phyloP scores from a whole-genome alignment of 371 early-diverging fungal genomes.

The Mortierella sp. region DNA sequence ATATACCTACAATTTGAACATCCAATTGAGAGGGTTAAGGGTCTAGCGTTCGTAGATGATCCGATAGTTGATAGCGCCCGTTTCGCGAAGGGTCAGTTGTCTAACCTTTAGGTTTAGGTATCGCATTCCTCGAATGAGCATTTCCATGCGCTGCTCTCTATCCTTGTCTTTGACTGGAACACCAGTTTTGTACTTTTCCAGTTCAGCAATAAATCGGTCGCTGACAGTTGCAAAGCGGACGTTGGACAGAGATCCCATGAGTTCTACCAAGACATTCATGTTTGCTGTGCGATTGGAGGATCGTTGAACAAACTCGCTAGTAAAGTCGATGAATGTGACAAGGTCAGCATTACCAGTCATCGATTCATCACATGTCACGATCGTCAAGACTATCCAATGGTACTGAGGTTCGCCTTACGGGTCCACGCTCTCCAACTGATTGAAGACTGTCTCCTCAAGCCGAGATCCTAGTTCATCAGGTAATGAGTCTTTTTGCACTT shows the following conservation, averaged over 20 bases:
- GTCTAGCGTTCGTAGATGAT: neutral
- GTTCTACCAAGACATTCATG: slow-evolving; percentile 87
- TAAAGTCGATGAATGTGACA: too few relatives aligned
- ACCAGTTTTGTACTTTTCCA: slow-evolving; percentile 71
- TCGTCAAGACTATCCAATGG: too few relatives aligned
- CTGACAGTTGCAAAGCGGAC: slow-evolving; percentile 92
- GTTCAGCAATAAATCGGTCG: slow-evolving; percentile 91
- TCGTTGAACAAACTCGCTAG: slow-evolving; percentile 77
- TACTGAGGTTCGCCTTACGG: slow-evolving; percentile 69
- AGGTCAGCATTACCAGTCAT: too few relatives aligned
- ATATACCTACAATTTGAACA: slow-evolving; percentile 68
- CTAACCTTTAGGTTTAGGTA: slow-evolving; percentile 86
- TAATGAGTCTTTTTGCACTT: slow-evolving; percentile 76
- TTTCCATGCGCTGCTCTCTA: slow-evolving; percentile 84
- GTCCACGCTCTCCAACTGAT: slow-evolving; percentile 86
- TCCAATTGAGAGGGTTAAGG: too few relatives aligned
- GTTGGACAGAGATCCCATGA: slow-evolving; percentile 89
- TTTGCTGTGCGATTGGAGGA: slow-evolving; percentile 88
- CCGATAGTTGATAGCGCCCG: neutral
- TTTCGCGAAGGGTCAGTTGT: neutral
- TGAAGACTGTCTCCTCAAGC: slow-evolving; percentile 93
- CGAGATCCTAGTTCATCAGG: slow-evolving; percentile 89
- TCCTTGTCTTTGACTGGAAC: slow-evolving; percentile 62
- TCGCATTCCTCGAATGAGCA: slow-evolving; percentile 90
- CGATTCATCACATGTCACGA: neutral